These are phyloP conservation scores for Inga oerstediana DNA, from an alignment of 306 rosid genomes.

Conservation along the genomic window DNA sequence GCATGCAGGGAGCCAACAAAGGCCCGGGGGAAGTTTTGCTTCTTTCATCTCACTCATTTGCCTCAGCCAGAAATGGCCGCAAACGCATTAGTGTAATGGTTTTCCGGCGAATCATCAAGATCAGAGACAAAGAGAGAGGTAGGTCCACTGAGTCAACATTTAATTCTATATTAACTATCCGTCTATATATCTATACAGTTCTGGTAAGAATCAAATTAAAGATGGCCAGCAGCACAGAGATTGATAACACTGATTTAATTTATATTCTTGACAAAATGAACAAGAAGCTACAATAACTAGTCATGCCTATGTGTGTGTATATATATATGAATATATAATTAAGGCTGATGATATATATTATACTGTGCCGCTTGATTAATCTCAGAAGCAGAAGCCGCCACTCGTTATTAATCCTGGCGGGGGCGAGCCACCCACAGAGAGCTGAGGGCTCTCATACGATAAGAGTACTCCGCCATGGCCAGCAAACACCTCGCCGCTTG, in stretches of 20 bases:
- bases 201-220: not conserved
- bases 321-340: not conserved
- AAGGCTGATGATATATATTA: not conserved
- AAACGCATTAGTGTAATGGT: not conserved
- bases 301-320: not conserved
- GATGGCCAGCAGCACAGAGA: slow-evolving; percentile 12
- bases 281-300: slow-evolving; percentile 34
- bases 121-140: not conserved
- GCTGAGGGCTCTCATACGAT: slow-evolving; percentile 88
- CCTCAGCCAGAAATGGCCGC: not conserved
- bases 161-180: slow-evolving; percentile 36
- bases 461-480: slow-evolving; percentile 84
- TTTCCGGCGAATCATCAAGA: not conserved
- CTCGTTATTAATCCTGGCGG: slow-evolving; percentile 56
- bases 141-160: slow-evolving; percentile 32
- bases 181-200: slow-evolving; percentile 42
- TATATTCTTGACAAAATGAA: slow-evolving; percentile 26
- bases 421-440: slow-evolving; percentile 91
- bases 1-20: not conserved
- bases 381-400: not conserved
- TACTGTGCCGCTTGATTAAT: not conserved
- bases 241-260: slow-evolving; percentile 21
- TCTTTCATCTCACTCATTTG: not conserved
- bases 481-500: slow-evolving; percentile 93
- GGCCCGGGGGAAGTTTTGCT: not conserved